Evolutionary conservation across 176 grass and related monocot species (phyloP).

Genomic region (Cenchrus purpureus): DNA sequence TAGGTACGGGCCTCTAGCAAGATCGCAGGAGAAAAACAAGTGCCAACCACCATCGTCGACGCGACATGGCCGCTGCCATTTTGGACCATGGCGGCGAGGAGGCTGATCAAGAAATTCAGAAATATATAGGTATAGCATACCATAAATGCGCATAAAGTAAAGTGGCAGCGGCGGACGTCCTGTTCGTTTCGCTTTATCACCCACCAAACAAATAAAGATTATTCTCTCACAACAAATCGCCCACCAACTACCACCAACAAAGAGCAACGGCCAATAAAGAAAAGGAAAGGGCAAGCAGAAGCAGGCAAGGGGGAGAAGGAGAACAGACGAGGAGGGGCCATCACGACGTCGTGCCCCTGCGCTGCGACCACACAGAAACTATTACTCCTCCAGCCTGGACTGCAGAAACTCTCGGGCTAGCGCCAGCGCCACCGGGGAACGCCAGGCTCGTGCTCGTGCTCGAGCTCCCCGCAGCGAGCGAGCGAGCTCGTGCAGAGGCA

Average conservation of each 20-base stretch:
- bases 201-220: too few species aligned
- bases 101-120: not conserved
- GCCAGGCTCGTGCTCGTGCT: not conserved
- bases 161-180: not conserved
- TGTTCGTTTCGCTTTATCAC: too few species aligned
- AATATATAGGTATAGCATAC: not conserved
- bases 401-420: not conserved
- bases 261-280: conserved; percentile 68
- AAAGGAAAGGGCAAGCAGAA: conserved; percentile 1
- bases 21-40: too few species aligned
- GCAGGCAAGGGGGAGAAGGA: too few species aligned
- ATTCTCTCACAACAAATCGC: too few species aligned
- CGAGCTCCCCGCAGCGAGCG: not conserved
- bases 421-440: not conserved
- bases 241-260: too few species aligned
- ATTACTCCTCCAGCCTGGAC: conserved; percentile 48
- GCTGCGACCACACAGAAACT: conserved; percentile 43
- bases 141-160: conserved; percentile 24
- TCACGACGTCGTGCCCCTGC: conserved; percentile 14
- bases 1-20: too few species aligned
- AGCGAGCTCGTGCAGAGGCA: conserved; percentile 16
- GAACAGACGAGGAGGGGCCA: not conserved
- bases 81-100: not conserved
- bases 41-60: not conserved
- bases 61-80: not conserved